These are phyloP conservation scores for Myxozyma neglecta DNA, from an alignment of 805 yeast genomes.

Conservation along the genomic window DNA sequence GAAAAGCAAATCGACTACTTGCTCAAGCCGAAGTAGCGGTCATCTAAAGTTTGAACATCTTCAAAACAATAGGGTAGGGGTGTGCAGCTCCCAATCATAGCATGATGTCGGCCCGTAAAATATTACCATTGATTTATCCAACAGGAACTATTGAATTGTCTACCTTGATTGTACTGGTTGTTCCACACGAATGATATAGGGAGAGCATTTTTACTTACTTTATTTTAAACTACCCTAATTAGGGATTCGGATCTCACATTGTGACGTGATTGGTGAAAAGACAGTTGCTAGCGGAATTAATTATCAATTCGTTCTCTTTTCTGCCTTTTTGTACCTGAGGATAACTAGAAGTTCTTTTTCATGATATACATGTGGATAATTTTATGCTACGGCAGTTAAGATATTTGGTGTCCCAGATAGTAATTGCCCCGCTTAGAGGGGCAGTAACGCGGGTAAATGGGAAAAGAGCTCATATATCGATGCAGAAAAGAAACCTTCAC, in stretches of 20 bases:
- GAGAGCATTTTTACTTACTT: too few species aligned
- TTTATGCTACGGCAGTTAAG: slow-evolving; percentile 2
- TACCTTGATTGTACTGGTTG: neutral
- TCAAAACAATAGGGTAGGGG: too few species aligned
- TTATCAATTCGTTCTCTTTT: neutral
- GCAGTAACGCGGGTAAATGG: neutral
- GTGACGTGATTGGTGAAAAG: too few species aligned
- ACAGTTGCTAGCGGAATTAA: too few species aligned
- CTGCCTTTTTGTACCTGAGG: neutral
- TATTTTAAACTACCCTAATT: too few species aligned
- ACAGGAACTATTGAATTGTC: neutral
- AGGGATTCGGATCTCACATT: too few species aligned
- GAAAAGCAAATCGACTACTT: too few species aligned
- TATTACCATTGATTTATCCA: neutral
- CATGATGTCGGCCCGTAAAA: too few species aligned
- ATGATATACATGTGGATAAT: neutral
- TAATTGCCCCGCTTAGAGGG: neutral
- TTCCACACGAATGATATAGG: too few species aligned
- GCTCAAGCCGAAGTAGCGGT: too few species aligned
- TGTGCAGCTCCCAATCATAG: too few species aligned
- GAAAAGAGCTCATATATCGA: neutral
- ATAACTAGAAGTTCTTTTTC: neutral
- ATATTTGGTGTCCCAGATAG: neutral
- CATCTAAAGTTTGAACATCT: too few species aligned
- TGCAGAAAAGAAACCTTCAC: neutral